Base-by-base conservation (phyloP, 495 filamentous ascomycete species). In the Cenococcum geophilum region DNA sequence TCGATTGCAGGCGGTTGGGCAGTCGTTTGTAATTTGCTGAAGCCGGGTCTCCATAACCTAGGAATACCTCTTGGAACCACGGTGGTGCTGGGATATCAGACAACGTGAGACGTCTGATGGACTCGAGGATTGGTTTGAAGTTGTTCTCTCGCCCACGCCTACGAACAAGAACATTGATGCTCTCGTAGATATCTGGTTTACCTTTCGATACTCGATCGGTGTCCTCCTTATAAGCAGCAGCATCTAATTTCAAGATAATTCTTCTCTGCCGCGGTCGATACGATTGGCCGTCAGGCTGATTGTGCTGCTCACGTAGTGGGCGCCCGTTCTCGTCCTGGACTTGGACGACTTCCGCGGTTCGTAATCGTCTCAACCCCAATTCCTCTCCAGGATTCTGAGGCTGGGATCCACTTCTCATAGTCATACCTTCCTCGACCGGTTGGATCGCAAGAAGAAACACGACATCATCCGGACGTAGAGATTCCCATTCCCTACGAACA, bases 31-130 rank as follows among this genome's bases (percentile, higher is more conserved):
- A 96, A 21, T 87, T 86, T 18, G 93, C 93, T 51, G 87, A 83
- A 22, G 89, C 82, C 37, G 93, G 92, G 73, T 97, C 91, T 23
- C 95, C 93, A 76, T 92, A 96, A 6, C 93, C 93, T 16, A 99
- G 80, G 76, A 99, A 97, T 6, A 97, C 92, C 57, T 97, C 93
- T 68, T 95, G 89, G 34, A 99, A 77, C 93, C 93, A 99, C 12
- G 86, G 81, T 2, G 95, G 91, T 43, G 96, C 81, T 8, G 89
- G 85, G 23, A 95, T 84, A 61, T 96, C 88, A 1, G 91, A 89
- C 27, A 96, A 80, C 4, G 89, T 86, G 25, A 99, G 82, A 52
- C 84, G 88, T 68, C 86, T 86, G 70, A 99, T 93, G 0, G 91
- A 95, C 61, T 96, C 88, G 18, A 99, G 78, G 20, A 97, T 86